Base-by-base conservation (phyloP, 2,329 filamentous ascomycete species). In the Penicillium sp. region DNA sequence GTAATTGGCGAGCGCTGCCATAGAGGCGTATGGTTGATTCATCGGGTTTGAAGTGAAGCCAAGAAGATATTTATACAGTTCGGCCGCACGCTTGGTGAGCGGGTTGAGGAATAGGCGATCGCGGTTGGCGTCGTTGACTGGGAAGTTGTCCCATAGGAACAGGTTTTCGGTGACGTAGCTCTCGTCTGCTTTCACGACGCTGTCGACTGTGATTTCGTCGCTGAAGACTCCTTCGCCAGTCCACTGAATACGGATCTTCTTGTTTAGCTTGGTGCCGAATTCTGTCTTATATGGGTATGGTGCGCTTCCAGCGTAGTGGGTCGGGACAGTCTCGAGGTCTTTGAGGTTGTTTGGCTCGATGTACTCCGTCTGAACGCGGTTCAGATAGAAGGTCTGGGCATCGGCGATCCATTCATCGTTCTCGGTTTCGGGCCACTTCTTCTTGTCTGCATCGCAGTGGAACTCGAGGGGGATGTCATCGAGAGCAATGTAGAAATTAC, bases 241-340 rank as follows among this genome's bases (percentile, higher is more conserved):
- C 63, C 63, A 65, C 14, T 66, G 62, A n/a, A 66, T 50, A 31
- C 62, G 56, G 38, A 66, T 61, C n/a, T 65, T 65, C 49, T 64
- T 62, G 55, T 66, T 50, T 20, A 65, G 47, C 43, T 53, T 56
- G 16, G 61, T 63, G 22, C 63, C 63, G 22, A 66, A 62, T 37
- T 59, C 53, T 13, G 53, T 55, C 18, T 50, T 50, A 18, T 50
- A 43, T 2, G 48, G 26, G 18, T 20, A 20, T 9, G 48, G 1
- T 18, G 18, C 37, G 6, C 48, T 50, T 18, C 48, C 48, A 2
- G 37, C 18, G 9, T 50, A 50, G 14, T 42, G n/a, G 26, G 48
- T 50, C 1, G 48, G 48, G 13, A 50, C 48, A 2, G 48, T 50
- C 5, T 42, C 26, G 37, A 50, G 48, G 7, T 50, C 5, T 24